Evolutionary conservation across 306 rosid genomes (phyloP).

Genomic region (Inga leiocalycina): DNA sequence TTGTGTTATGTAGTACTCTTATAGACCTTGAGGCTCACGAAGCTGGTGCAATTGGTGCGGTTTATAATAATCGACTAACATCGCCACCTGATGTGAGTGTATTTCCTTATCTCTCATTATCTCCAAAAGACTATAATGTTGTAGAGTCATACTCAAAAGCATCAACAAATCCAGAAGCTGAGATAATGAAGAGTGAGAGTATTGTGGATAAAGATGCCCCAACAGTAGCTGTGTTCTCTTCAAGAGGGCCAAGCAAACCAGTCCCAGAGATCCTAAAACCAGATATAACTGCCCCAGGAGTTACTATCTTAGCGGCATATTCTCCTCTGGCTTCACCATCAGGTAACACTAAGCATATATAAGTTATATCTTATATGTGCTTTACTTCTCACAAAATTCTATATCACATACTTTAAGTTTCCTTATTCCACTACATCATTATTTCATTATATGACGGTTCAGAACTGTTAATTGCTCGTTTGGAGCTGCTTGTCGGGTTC

Average conservation of each 20-base stretch:
- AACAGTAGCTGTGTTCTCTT: conserved; percentile 28
- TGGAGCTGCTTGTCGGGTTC: no score
- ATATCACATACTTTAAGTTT: no score
- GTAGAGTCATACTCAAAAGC: neutral
- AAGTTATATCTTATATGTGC: no score
- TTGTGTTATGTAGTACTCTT: conserved; percentile 23
- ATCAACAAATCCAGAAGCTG: conserved; percentile 8
- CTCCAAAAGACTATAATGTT: neutral
- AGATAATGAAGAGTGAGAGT: conserved; percentile 1
- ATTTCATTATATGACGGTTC: no score
- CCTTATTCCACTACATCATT: no score
- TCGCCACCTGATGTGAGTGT: neutral
- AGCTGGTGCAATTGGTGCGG: conserved; percentile 26
- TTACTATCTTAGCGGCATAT: conserved; percentile 37
- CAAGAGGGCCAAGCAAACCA: conserved; percentile 37
- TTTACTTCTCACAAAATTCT: no score
- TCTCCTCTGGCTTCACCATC: conserved; percentile 32
- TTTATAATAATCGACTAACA: no score
- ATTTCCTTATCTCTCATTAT: conserved; percentile 8
- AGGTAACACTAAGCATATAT: neutral
- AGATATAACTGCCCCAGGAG: conserved; percentile 40
- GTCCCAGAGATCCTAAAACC: conserved; percentile 40
- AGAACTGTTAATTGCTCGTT: no score
- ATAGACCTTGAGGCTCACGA: neutral
- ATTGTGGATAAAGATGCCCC: conserved; percentile 21